Evolutionary conservation across 192 early-diverging fungal genomes (phyloP), one percentile per base, ranked within the genome.

Genomic region (Thamnidium elegans): DNA sequence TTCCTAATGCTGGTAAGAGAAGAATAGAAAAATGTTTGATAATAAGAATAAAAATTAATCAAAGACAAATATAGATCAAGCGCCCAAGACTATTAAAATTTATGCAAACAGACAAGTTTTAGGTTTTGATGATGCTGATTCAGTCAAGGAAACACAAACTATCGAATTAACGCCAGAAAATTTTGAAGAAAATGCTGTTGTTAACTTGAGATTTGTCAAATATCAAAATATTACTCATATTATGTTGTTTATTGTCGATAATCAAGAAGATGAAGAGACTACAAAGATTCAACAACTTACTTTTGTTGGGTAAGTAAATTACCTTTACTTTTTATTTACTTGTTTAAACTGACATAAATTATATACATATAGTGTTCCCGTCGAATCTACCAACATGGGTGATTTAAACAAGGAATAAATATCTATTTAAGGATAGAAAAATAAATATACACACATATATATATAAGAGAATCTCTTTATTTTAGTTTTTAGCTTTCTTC

Each of bases 181-280:
- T 31, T 93, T 90, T 68, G 83, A 85, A 66, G 78, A 72, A 21
- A 81, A 86, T 23, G 81, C 81, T 13, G 78, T 92, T 34, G 84
- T 89, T n/a, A 78, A 80, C 7, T 81, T 98, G 69, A 86, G 92
- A 51, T 98, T 93, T 74, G 96, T 98, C 61, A 91, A 93, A 58
- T 98, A 94, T 78, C 96, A 98, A 79, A 89, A 83, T 62, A 87
- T 98, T 32, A 86, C 81, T 55, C 90, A 78, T 62, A 50, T 97
- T 55, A 85, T 90, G 50, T 58, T 95, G 23, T 97, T 93, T 70
- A 77, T 95, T n/a, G 80, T 81, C n/a, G 87, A 95, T 65, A 98
- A 98, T 66, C 71, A 92, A 71, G 87, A 78, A 10, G 91, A 81
- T 54, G 88, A 86, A 47, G 96, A 98, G 14, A 89, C 86, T 15